Base-by-base conservation (phyloP, 345 rosid genomes). In the Eucalyptus curtisii region DNA sequence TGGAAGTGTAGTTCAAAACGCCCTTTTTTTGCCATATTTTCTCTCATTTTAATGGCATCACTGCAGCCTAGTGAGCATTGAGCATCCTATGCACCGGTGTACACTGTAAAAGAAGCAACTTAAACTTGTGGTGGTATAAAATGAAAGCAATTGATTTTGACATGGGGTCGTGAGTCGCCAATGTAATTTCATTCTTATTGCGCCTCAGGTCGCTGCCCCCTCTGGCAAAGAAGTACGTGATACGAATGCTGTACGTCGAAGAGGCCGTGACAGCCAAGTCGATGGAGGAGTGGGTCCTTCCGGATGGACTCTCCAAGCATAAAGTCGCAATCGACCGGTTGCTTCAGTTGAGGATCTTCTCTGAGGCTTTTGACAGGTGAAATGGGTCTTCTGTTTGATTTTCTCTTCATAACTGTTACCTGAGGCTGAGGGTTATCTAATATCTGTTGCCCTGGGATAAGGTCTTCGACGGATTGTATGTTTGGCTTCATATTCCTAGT, bases 151-250 rank as follows among this genome's bases (percentile, higher is more conserved):
- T 2, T 13, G 5, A 8, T 68, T 33, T 68, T 5, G 80, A 68
- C 80, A 8, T 6, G 22, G 40, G 37, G 42, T 33, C 17, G 50
- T 7, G 37, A 14, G 47, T 40, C n/a, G 88, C 10, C 10, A 2
- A 7, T 55, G 52, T 6, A 30, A 85, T 17, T 22, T 76, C 33
- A 59, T 7, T 71, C 11, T 85, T 68, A 40, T n/a, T 55, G n/a
- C 61, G 76, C 22, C 22, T 87, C 89, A 97, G 99, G 96, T 98
- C 99, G 30, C 33, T 97, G 89, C 98, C 98, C 6, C 99, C 98
- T 20, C 90, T 98, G 15, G 99, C 97, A 11, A 98, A 98, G 98
- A 97, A 94, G 90, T 96, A 98, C 90, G 98, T 95, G 87, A 81
- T 96, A 33, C 94, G 92, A 90, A 92, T 96, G 94, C 76, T 97